Conservation (phyloP, 805 yeast species). For the Teunomyces stri region DNA sequence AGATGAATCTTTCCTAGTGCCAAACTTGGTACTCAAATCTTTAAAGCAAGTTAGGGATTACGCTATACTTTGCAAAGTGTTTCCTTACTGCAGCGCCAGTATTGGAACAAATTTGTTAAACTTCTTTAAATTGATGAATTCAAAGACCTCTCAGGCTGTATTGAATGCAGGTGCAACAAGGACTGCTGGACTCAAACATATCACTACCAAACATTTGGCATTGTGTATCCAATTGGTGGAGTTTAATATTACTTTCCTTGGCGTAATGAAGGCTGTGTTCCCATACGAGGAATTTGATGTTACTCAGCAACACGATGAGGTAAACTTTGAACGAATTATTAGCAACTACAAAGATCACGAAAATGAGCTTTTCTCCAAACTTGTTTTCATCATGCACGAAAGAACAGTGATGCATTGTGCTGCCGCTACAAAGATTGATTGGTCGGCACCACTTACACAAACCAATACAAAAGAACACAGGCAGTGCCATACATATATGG, state of each 20-base stretch:
- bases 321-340: constrained; percentile 28
- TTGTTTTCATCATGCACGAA: constrained; percentile 70
- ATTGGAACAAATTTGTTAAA: constrained; percentile 49
- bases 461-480: constrained; percentile 25
- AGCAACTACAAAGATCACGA: constrained; percentile 57
- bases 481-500: constrained; percentile 64
- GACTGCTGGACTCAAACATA: constrained; percentile 71
- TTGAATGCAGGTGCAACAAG: constrained; percentile 74
- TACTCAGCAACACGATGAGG: constrained; percentile 19
- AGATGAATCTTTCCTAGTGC: constrained; percentile 27
- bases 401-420: constrained; percentile 51
- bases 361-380: constrained; percentile 57
- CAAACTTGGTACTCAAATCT: constrained; percentile 22
- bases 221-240: constrained; percentile 65
- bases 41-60: constrained; percentile 45
- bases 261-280: constrained; percentile 23
- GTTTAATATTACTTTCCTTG: constrained; percentile 37
- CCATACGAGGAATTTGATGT: constrained; percentile 1
- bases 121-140: constrained; percentile 45
- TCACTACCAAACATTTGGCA: constrained; percentile 69
- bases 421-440: constrained; percentile 47
- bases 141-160: constrained; percentile 57
- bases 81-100: constrained; percentile 44
- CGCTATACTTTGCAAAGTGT: constrained; percentile 52
- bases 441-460: constrained; percentile 42